phyloP scores from a whole-genome alignment of 2,329 filamentous ascomycete genomes.

The Epicoccum sorghinum region DNA sequence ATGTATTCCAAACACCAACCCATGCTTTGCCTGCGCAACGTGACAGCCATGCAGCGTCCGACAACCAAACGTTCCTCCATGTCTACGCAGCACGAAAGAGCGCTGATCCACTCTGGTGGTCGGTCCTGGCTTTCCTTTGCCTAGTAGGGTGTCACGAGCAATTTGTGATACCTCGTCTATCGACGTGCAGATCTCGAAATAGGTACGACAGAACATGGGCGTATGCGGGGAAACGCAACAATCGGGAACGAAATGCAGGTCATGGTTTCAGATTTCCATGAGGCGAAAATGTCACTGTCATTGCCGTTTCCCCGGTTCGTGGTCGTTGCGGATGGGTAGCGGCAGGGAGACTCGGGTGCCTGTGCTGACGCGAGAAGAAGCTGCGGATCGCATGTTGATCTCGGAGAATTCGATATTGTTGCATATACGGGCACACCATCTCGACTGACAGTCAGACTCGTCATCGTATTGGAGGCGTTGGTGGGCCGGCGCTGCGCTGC shows the following conservation, averaged over 20 bases:
- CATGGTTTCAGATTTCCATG: slow-evolving; percentile 21
- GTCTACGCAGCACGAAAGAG: slow-evolving; percentile 15
- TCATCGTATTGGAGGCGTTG: slow-evolving; percentile 1
- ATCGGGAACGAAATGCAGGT: slow-evolving; percentile 24
- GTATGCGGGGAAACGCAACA: slow-evolving; percentile 26
- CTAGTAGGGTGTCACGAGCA: slow-evolving; percentile 11
- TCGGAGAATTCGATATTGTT: slow-evolving; percentile 4
- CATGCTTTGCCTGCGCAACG: slow-evolving; percentile 22
- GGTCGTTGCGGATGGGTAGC: slow-evolving; percentile 8
- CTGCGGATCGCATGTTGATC: slow-evolving; percentile 3
- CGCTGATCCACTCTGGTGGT: slow-evolving; percentile 12
- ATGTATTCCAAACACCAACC: neutral
- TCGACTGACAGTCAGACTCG: neutral
- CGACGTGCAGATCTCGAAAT: slow-evolving; percentile 36
- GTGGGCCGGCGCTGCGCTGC: neutral
- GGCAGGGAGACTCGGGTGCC: slow-evolving; percentile 6
- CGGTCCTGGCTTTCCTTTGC: slow-evolving; percentile 1
- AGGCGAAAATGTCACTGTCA: slow-evolving; percentile 7
- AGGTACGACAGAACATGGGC: slow-evolving; percentile 35
- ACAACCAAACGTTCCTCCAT: neutral
- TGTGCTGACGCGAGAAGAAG: slow-evolving; percentile 5
- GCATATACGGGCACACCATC: slow-evolving; percentile 1
- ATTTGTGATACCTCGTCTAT: slow-evolving; percentile 30
- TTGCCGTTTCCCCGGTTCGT: slow-evolving; percentile 21
- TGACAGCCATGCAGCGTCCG: slow-evolving; percentile 25